Evolutionary conservation across 805 yeast genomes (phyloP), one percentile per base, ranked within the genome.

Genomic region (Lipomyces chichibuensis): DNA sequence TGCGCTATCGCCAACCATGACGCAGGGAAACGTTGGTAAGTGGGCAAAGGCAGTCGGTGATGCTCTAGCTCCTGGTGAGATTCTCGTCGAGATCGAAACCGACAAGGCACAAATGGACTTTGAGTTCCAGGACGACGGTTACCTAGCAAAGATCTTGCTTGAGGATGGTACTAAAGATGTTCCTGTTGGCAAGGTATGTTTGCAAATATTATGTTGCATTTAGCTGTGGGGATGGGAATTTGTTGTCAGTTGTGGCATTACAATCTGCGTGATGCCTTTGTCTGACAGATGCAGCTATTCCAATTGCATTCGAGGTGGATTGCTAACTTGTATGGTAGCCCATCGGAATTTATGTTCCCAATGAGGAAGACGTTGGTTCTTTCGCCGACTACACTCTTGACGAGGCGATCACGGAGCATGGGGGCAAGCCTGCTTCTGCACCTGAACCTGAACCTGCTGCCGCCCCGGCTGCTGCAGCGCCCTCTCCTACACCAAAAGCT

Each of bases 1-100:
- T 59, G 99, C 99, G 9, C 83, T 95, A 75, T 94, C 98, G n/a
- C 99, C 99, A 72, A 95, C 99, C 63, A 95, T 95, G 99, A 90
- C 97, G 69, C 94, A 91, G 77, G 99, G 99, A 78, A 89, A 87
- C 79, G 83, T 95, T 72, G 94, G 94, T 52, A 83, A 86, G 67
- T 95, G 99, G 99, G 85, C 87, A 77, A 95, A 93, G 83, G 80
- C 85, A 57, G 91, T 88, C 51, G 99, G 99, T 76, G 99, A 95
- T 78, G 81, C 86, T 79, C 86, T 95, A 72, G 75, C 84, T 37
- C 95, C 98, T 25, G 99, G 99, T 80, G 98, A 93, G 77, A 88
- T 95, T 58, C 86, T 94, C 73, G 98, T 97, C 67, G 98, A 94
- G 82, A 89, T 94, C 72, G 99, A 94, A 83, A 94, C 99, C 73